Evolutionary conservation across 2,329 filamentous ascomycete species (phyloP).

Genomic region (Claviceps paspali): DNA sequence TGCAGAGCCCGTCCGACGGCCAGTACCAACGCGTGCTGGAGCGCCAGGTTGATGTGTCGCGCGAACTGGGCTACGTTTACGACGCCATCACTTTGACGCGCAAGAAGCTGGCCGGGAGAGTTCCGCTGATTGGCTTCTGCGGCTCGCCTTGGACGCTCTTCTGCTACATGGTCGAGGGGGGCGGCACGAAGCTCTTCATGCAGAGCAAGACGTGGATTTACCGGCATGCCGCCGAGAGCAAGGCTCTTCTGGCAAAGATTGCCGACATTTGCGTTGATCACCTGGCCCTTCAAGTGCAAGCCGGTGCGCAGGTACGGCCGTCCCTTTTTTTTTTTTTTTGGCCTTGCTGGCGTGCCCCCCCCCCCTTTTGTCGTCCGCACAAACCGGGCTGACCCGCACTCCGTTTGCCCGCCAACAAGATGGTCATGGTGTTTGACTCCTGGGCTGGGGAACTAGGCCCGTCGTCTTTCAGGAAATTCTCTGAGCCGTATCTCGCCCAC

Average conservation of each 20-base stretch:
- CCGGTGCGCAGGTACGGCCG: constrained; percentile 62
- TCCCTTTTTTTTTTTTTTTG: too few species aligned
- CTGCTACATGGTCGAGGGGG: constrained; percentile 98
- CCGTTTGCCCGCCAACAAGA: constrained; percentile 29
- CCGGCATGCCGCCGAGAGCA: constrained; percentile 66
- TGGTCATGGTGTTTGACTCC: constrained; percentile 94
- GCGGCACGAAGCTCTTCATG: constrained; percentile 87
- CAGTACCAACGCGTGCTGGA: constrained; percentile 70
- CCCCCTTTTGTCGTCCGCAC: too few species aligned
- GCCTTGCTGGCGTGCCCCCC: too few species aligned
- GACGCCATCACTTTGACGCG: constrained; percentile 84
- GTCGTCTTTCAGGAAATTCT: constrained; percentile 66
- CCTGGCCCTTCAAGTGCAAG: constrained; percentile 78
- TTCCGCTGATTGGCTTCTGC: constrained; percentile 91
- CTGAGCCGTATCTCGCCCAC: constrained; percentile 70
- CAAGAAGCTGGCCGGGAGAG: constrained; percentile 71
- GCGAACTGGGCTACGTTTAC: constrained; percentile 87
- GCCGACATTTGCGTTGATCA: constrained; percentile 91
- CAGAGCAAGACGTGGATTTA: constrained; percentile 96
- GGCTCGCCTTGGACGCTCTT: constrained; percentile 93
- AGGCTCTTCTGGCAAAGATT: constrained; percentile 77
- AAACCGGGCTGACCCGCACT: too few species aligned
- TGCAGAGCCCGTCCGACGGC: constrained; percentile 62
- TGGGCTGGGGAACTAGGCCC: constrained; percentile 94
- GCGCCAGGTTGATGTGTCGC: constrained; percentile 67